Evolutionary conservation across 257 asterid genomes (phyloP).

Genomic region (Agastache rugosa): DNA sequence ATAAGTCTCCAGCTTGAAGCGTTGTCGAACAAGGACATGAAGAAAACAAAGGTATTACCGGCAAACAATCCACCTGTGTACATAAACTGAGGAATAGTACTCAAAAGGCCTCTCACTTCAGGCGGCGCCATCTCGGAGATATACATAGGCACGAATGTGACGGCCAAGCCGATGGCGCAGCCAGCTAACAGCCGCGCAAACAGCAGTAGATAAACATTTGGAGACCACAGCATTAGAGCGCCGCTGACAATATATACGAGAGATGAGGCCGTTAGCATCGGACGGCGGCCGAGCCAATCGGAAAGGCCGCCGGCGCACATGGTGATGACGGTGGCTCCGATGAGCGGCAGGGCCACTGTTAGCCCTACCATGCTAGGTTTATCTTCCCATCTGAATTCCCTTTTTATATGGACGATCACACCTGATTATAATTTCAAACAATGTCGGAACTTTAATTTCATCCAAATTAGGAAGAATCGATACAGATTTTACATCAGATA

Average conservation of each 20-base stretch:
- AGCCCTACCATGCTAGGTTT: constrained; percentile 69
- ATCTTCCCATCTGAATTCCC: constrained; percentile 58
- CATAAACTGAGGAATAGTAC: constrained; percentile 72
- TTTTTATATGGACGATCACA: constrained; percentile 56
- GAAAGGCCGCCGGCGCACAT: constrained; percentile 59
- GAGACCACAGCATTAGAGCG: constrained; percentile 68
- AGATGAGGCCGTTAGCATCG: constrained; percentile 62
- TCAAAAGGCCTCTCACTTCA: constrained; percentile 65
- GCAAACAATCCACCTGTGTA: constrained; percentile 60
- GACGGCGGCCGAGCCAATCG: constrained; percentile 68
- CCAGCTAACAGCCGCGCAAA: constrained; percentile 68
- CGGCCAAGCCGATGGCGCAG: constrained; percentile 68
- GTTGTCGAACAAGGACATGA: constrained; percentile 54
- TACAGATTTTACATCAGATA: not conserved
- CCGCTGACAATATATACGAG: constrained; percentile 56
- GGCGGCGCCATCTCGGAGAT: constrained; percentile 77
- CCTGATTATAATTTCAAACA: constrained; percentile 46
- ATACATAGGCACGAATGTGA: constrained; percentile 64
- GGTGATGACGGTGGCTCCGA: constrained; percentile 67
- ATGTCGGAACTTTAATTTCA: not conserved
- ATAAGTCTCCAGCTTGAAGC: constrained; percentile 69
- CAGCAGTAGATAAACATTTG: constrained; percentile 63
- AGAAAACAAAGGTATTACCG: constrained; percentile 62
- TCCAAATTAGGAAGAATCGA: not conserved
- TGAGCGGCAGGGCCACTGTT: constrained; percentile 63